Percentiles rank a stretch among this genome's conserved stretches.
Evolutionary conservation across 345 rosid species (phyloP).

Genomic region (Angophora floribunda): DNA sequence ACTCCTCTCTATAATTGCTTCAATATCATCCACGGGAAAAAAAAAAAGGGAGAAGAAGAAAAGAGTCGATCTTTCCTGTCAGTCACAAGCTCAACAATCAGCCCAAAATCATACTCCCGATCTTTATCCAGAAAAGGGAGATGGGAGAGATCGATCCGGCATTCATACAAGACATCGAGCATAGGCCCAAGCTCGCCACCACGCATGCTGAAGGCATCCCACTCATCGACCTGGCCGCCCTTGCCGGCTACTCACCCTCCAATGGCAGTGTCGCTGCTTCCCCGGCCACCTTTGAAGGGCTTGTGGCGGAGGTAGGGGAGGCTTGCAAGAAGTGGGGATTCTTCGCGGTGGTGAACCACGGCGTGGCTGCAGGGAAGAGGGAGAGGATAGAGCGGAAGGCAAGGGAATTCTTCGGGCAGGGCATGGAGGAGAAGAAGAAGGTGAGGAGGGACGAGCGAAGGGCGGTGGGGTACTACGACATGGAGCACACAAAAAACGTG

Average conservation of each 20-base stretch:
- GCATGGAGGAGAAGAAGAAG: constrained; percentile 39
- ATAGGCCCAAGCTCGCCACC: constrained; percentile 17
- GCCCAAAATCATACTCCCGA: background rate
- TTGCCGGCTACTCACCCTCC: background rate
- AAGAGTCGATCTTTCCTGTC: background rate
- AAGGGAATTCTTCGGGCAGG: constrained; percentile 31
- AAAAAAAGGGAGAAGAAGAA: too few species aligned
- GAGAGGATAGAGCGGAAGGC: constrained; percentile 7
- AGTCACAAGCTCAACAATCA: background rate
- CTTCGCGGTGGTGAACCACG: constrained; percentile 34
- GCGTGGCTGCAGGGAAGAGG: constrained; percentile 12
- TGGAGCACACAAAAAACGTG: constrained; percentile 51
- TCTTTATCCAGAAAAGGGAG: background rate
- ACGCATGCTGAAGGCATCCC: constrained; percentile 28
- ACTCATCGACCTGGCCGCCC: constrained; percentile 25
- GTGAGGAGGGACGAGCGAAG: constrained; percentile 40
- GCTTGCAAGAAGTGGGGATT: constrained; percentile 58
- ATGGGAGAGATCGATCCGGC: constrained; percentile 9
- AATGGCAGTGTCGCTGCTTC: background rate
- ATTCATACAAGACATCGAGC: constrained; percentile 14
- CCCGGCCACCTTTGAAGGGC: background rate
- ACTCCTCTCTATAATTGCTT: background rate
- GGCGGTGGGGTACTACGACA: constrained; percentile 46
- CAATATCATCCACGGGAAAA: background rate
- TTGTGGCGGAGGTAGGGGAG: constrained; percentile 24